Percentiles rank a stretch among this genome's conserved stretches.
Evolutionary conservation across 306 rosid genomes (phyloP).

Genomic region (Casuarina glauca): DNA sequence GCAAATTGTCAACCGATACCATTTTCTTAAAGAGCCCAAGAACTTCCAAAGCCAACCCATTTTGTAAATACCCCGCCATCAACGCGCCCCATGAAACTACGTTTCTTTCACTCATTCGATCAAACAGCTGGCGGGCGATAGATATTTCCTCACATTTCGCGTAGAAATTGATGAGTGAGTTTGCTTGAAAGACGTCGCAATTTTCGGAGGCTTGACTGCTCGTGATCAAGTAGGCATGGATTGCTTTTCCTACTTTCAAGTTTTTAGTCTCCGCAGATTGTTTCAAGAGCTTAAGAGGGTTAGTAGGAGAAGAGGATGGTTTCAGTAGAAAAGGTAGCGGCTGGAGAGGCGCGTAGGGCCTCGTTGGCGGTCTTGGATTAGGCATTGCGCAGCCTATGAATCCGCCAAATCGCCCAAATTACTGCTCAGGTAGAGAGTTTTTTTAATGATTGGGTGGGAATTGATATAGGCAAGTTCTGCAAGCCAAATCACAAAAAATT

Average conservation of each 20-base stretch:
- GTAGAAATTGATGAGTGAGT: slow-evolving; percentile 47
- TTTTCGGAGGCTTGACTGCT: slow-evolving; percentile 23
- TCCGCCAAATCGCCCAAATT: not conserved
- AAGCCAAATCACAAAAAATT: no score
- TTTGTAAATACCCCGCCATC: slow-evolving; percentile 60
- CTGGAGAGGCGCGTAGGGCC: not conserved
- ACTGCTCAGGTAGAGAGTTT: no score
- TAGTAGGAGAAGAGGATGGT: slow-evolving; percentile 19
- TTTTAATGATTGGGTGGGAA: no score
- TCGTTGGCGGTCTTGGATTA: not conserved
- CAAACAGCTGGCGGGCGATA: slow-evolving; percentile 50
- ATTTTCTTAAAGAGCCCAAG: slow-evolving; percentile 42
- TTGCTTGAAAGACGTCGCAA: slow-evolving; percentile 31
- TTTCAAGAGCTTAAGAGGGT: slow-evolving; percentile 49
- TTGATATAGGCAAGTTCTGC: no score
- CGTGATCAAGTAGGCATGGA: slow-evolving; percentile 51
- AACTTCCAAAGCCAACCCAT: slow-evolving; percentile 44
- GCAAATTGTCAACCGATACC: slow-evolving; percentile 27
- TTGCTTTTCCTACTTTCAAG: slow-evolving; percentile 45
- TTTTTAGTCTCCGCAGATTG: slow-evolving; percentile 39
- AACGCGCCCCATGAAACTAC: slow-evolving; percentile 58
- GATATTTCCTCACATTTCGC: slow-evolving; percentile 41
- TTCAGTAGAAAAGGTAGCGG: slow-evolving; percentile 3
- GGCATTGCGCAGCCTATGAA: slow-evolving; percentile 15
- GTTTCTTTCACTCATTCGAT: slow-evolving; percentile 45